Conservation (phyloP, 768 basidiomycete species). For the Xerocomus spinulosus region DNA sequence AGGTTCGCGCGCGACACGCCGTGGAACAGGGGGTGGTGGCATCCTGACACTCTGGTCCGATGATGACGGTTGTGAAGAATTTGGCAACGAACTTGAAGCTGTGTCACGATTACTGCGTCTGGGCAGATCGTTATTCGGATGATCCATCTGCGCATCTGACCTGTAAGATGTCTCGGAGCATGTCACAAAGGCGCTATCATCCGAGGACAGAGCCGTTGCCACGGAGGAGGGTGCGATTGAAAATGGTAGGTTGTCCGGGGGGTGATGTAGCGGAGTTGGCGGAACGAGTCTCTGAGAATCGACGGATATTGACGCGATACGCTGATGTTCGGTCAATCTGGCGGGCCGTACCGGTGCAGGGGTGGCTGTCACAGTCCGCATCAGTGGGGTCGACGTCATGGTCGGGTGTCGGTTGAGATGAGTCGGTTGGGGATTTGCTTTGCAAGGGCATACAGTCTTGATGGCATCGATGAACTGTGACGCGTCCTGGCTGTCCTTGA, state of each 20-base stretch:
- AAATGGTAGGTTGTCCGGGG: neutral
- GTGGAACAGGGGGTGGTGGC: conserved; percentile 32
- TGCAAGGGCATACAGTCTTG: conserved; percentile 70
- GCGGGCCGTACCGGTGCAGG: neutral
- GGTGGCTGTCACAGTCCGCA: conserved; percentile 15
- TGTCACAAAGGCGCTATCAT: conserved; percentile 25
- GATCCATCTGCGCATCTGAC: conserved; percentile 1
- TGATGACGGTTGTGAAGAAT: conserved; percentile 31
- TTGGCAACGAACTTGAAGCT: conserved; percentile 23
- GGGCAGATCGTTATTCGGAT: neutral
- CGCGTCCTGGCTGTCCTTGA: conserved; percentile 46
- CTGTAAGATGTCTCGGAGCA: conserved; percentile 23
- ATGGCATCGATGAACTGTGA: conserved; percentile 59
- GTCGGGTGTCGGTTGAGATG: conserved; percentile 17
- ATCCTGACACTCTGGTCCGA: conserved; percentile 22
- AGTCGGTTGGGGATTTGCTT: conserved; percentile 42
- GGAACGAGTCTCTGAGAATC: conserved; percentile 4
- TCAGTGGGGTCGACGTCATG: conserved; percentile 11
- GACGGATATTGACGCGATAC: neutral
- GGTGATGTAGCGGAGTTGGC: neutral
- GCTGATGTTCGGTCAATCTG: conserved; percentile 4
- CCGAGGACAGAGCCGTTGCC: conserved; percentile 19
- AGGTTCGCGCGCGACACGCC: conserved; percentile 6
- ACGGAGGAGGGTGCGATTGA: conserved; percentile 6
- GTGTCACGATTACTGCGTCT: conserved; percentile 5